phyloP scores from a whole-genome alignment of 2,329 filamentous ascomycete species.

The Diplodia corticola region DNA sequence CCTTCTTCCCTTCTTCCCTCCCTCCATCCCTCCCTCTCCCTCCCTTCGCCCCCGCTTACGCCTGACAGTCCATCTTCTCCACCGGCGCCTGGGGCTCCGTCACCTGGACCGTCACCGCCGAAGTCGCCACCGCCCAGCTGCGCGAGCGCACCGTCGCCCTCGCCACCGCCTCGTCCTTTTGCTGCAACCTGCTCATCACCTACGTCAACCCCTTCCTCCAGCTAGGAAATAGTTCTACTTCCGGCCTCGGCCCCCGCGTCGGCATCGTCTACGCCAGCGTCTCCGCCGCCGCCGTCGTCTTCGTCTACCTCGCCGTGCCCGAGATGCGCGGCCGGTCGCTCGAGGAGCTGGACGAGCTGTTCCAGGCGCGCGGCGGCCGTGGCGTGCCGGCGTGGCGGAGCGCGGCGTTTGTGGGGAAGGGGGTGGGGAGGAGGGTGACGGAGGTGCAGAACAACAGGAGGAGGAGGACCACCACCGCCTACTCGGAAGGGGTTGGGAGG shows the following conservation, averaged over 20 bases:
- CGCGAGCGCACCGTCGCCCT: conserved; percentile 8
- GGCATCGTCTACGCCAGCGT: conserved; percentile 30
- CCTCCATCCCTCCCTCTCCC: no score
- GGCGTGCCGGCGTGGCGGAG: conserved; percentile 26
- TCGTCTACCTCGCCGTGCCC: conserved; percentile 61
- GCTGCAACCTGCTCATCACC: conserved; percentile 3
- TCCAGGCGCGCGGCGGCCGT: conserved; percentile 30
- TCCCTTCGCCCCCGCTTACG: no score
- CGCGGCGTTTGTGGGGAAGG: neutral
- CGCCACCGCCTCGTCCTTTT: neutral
- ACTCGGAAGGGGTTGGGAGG: neutral
- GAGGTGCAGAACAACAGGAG: neutral
- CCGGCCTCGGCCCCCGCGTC: conserved; percentile 33
- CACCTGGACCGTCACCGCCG: conserved; percentile 8
- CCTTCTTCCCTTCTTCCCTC: no score
- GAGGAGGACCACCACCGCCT: no score
- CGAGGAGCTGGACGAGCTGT: conserved; percentile 35
- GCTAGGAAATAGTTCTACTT: no score
- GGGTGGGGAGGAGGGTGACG: neutral
- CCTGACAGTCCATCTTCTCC: neutral
- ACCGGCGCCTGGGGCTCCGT: conserved; percentile 13
- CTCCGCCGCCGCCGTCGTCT: conserved; percentile 34
- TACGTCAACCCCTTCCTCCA: conserved; percentile 21
- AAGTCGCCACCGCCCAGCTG: neutral
- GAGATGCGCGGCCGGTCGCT: conserved; percentile 40